phyloP scores from a whole-genome alignment of 2,329 filamentous ascomycete genomes.

The Colletotrichum graminicola region DNA sequence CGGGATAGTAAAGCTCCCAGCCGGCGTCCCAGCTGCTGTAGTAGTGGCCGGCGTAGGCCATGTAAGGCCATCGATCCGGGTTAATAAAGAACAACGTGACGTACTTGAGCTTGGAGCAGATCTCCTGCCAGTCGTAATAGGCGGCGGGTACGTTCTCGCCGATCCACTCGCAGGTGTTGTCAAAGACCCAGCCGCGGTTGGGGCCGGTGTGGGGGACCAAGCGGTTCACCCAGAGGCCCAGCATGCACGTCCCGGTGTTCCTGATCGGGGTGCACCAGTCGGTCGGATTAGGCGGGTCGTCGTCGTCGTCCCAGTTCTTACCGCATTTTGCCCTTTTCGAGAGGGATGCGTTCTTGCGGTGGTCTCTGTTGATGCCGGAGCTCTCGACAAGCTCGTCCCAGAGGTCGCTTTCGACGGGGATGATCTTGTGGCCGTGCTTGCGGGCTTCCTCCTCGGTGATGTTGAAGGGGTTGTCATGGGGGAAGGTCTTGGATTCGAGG shows the following conservation, averaged over 20 bases:
- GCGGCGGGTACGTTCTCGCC: constrained; percentile 21
- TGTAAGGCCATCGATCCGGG: neutral
- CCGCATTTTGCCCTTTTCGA: neutral
- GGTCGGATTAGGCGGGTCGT: constrained; percentile 22
- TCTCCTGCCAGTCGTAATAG: constrained; percentile 22
- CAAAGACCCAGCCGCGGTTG: constrained; percentile 36
- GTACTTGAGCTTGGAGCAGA: constrained; percentile 28
- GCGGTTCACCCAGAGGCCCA: constrained; percentile 35
- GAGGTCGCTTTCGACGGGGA: constrained; percentile 29
- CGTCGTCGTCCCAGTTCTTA: constrained; percentile 9
- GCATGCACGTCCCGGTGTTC: constrained; percentile 19
- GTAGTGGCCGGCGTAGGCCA: constrained; percentile 29
- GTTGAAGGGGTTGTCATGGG: constrained; percentile 23
- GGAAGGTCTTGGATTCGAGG: constrained; percentile 24
- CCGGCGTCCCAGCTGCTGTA: constrained; percentile 1
- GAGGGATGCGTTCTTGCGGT: neutral
- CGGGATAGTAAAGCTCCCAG: constrained; percentile 35
- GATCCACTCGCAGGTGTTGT: constrained; percentile 25
- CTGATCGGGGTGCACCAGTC: constrained; percentile 34
- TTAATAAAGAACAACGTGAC: constrained; percentile 29
- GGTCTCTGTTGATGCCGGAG: constrained; percentile 14
- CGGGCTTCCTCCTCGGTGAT: constrained; percentile 32
- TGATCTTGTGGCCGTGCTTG: constrained; percentile 28
- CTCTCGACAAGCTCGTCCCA: constrained; percentile 23
- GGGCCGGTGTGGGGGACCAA: constrained; percentile 1